A percentile compares a stretch with the other conserved stretches of the same genome.
These are phyloP conservation scores for Dictyostelium intermedium DNA, from an alignment of 78 protist species.

Conservation along the genomic window DNA sequence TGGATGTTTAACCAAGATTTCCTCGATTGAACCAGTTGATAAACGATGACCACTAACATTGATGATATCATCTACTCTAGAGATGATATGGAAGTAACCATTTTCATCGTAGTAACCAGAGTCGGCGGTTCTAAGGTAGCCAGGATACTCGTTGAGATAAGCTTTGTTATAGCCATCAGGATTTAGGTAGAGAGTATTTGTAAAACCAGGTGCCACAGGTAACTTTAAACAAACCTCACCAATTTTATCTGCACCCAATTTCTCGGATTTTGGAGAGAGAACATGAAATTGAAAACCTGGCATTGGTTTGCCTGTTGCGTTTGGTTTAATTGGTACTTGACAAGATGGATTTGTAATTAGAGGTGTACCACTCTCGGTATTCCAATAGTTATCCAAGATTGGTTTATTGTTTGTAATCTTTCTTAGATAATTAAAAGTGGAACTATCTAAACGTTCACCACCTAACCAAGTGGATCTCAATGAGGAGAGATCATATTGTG, in stretches of 20 bases:
- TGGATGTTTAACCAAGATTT: conserved; percentile 23
- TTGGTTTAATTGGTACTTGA: conserved; percentile 30
- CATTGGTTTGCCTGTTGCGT: conserved; percentile 67
- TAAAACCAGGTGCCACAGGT: conserved; percentile 90
- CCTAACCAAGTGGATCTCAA: conserved; percentile 53
- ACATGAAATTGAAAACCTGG: conserved; percentile 80
- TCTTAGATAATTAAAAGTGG: conserved; percentile 12
- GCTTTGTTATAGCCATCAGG: conserved; percentile 47
- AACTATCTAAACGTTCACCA: conserved; percentile 77
- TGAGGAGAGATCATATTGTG: conserved; percentile 30
- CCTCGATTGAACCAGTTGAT: conserved; percentile 88
- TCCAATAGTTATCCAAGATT: conserved; percentile 78
- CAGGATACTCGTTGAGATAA: conserved; percentile 60
- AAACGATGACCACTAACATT: conserved; percentile 93
- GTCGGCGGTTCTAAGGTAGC: conserved; percentile 87
- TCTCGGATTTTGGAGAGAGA: neutral
- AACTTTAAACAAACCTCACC: conserved; percentile 75
- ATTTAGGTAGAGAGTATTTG: conserved; percentile 54
- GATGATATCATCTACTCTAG: conserved; percentile 94
- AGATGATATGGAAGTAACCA: conserved; percentile 79
- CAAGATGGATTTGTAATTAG: conserved; percentile 19
- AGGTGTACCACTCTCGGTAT: conserved; percentile 78
- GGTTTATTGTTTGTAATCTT: conserved; percentile 7
- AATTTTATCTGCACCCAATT: neutral
- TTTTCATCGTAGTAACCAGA: conserved; percentile 76